Conservation (phyloP, 2,329 filamentous ascomycete genomes). For the Fusarium sp. region DNA sequence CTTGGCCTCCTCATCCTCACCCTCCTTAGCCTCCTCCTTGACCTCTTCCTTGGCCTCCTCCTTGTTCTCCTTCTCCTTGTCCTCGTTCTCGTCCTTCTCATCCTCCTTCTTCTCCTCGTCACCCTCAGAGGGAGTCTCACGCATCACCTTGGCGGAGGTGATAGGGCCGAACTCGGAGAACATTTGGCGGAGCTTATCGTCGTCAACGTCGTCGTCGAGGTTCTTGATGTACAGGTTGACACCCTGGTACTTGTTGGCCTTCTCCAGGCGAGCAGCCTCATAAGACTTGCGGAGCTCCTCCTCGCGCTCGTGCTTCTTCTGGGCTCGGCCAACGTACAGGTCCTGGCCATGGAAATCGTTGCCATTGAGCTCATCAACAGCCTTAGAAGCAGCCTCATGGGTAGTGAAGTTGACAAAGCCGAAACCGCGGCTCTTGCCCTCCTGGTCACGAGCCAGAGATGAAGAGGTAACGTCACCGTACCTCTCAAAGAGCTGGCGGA, state of each 20-base stretch:
- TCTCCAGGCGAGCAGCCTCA: constrained; percentile 96
- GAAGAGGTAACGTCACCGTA: constrained; percentile 96
- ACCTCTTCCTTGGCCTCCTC: constrained; percentile 62
- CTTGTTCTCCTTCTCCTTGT: constrained; percentile 61
- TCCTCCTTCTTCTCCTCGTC: constrained; percentile 69
- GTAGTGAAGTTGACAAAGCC: constrained; percentile 96
- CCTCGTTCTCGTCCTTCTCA: constrained; percentile 64
- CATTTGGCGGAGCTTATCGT: constrained; percentile 95
- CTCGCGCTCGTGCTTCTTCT: constrained; percentile 99
- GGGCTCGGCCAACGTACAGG: constrained; percentile 96
- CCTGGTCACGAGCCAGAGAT: constrained; percentile 87
- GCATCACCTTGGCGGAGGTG: constrained; percentile 99
- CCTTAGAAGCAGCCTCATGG: constrained; percentile 86
- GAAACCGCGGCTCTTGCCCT: constrained; percentile 95
- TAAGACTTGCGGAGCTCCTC: constrained; percentile 99
- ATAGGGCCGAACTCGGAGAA: constrained; percentile 94
- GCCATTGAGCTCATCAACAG: constrained; percentile 92
- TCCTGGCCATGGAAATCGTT: constrained; percentile 95
- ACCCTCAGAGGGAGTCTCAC: constrained; percentile 74
- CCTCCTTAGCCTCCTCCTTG: constrained; percentile 63
- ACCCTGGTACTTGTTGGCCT: constrained; percentile 98
- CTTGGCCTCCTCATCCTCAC: constrained; percentile 65
- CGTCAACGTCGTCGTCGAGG: constrained; percentile 94
- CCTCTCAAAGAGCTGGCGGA: constrained; percentile 91
- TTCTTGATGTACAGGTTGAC: constrained; percentile 99